Evolutionary conservation across 495 filamentous ascomycete genomes (phyloP).

Genomic region (Annulohypoxylon maeteangense): DNA sequence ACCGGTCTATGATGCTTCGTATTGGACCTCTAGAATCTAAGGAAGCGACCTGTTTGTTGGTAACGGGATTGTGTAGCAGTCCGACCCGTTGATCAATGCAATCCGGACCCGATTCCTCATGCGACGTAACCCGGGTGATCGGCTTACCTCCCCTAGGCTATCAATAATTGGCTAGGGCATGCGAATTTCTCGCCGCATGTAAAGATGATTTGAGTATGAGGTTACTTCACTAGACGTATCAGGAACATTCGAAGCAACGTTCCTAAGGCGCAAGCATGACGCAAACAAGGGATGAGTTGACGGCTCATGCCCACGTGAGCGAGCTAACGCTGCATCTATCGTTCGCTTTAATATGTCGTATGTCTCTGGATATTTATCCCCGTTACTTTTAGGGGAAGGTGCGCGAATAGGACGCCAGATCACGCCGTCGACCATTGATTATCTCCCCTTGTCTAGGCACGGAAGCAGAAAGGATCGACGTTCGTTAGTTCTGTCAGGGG

Average conservation of each 20-base stretch:
- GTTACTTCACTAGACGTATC: slow-evolving; percentile 8
- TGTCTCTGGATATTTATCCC: not conserved
- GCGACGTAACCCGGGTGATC: slow-evolving; percentile 5
- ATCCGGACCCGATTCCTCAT: not conserved
- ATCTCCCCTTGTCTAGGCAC: not conserved
- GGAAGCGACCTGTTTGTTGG: not conserved
- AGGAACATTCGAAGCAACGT: slow-evolving; percentile 7
- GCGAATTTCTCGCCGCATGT: not conserved
- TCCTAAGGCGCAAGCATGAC: slow-evolving; percentile 1
- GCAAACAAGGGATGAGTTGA: slow-evolving; percentile 14
- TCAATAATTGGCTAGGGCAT: slow-evolving; percentile 8
- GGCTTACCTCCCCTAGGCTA: not conserved
- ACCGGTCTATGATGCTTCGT: not conserved
- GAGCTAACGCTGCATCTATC: slow-evolving; percentile 12
- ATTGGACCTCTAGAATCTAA: not conserved
- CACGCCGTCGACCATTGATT: not conserved
- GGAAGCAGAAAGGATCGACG: not conserved
- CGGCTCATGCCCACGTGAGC: slow-evolving; percentile 15
- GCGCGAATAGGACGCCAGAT: not conserved
- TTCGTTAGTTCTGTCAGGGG: not conserved
- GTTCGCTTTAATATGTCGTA: slow-evolving; percentile 13
- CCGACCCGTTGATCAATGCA: not conserved
- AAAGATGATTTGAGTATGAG: slow-evolving; percentile 15
- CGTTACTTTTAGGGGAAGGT: slow-evolving; percentile 10
- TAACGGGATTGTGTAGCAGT: not conserved